phyloP scores from a whole-genome alignment of 2,329 filamentous ascomycete species.

The Pseudocercospora macadamiae region DNA sequence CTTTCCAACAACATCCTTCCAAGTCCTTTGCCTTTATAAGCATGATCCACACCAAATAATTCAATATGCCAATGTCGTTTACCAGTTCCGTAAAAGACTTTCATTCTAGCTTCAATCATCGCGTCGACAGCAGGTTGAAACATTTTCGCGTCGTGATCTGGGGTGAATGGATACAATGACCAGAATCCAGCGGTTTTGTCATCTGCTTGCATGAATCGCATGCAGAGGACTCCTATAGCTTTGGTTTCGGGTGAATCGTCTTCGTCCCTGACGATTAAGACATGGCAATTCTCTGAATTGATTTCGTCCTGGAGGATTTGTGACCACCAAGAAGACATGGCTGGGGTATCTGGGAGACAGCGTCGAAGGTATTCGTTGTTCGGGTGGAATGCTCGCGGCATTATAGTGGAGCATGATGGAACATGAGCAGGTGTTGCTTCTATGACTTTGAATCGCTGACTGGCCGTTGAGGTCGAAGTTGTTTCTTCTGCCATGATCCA shows the following conservation, averaged over 20 bases:
- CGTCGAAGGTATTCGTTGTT: constrained; percentile 29
- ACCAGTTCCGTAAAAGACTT: constrained; percentile 1
- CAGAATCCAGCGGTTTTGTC: constrained; percentile 21
- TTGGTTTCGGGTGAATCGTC: neutral
- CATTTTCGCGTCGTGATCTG: constrained; percentile 25
- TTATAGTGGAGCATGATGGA: constrained; percentile 30
- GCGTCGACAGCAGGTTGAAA: constrained; percentile 16
- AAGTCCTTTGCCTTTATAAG: constrained; percentile 24
- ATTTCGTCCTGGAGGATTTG: constrained; percentile 27
- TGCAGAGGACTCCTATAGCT: constrained; percentile 24
- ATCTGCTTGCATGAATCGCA: constrained; percentile 22
- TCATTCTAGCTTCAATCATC: constrained; percentile 10
- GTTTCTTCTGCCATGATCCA: no score
- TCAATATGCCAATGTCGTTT: constrained; percentile 22
- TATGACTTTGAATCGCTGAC: neutral
- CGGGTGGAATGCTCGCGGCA: constrained; percentile 34
- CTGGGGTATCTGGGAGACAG: constrained; percentile 29
- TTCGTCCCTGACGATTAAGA: constrained; percentile 21
- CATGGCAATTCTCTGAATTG: constrained; percentile 14
- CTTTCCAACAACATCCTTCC: constrained; percentile 26
- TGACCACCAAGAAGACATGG: constrained; percentile 27
- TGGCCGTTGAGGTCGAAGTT: neutral
- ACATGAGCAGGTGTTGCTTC: constrained; percentile 16
- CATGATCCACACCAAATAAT: constrained; percentile 32
- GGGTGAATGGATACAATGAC: constrained; percentile 15